These are phyloP conservation scores for Pyrenula massariospora DNA, from an alignment of 495 filamentous ascomycete genomes.

Conservation along the genomic window DNA sequence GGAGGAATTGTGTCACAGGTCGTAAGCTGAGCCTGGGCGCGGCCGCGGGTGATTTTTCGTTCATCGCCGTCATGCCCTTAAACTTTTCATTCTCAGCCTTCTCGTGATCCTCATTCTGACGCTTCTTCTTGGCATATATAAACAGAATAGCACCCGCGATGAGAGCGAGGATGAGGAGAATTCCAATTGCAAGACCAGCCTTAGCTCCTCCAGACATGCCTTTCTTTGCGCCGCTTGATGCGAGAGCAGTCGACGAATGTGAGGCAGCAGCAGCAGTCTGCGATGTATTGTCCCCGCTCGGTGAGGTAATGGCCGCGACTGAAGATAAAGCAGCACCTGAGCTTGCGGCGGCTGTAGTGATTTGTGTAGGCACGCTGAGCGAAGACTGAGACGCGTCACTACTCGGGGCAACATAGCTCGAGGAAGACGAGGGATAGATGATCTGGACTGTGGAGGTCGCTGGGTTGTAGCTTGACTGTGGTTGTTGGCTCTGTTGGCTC, in stretches of 20 bases:
- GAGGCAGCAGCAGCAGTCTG: slow-evolving; percentile 4
- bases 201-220: slow-evolving; percentile 58
- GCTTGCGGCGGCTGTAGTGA: not conserved
- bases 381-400: not conserved
- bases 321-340: slow-evolving; percentile 7
- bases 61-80: slow-evolving; percentile 27
- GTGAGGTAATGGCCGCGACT: slow-evolving; percentile 7
- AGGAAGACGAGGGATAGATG: slow-evolving; percentile 4
- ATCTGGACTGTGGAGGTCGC: slow-evolving; percentile 13
- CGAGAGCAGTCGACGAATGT: slow-evolving; percentile 12
- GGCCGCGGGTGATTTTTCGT: slow-evolving; percentile 24
- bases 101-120: slow-evolving; percentile 33
- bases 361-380: slow-evolving; percentile 6
- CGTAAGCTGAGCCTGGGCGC: slow-evolving; percentile 78
- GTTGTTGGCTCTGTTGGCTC: not conserved
- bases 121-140: slow-evolving; percentile 50
- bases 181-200: slow-evolving; percentile 75
- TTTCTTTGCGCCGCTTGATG: not conserved
- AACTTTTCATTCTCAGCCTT: slow-evolving; percentile 46
- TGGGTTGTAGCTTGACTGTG: slow-evolving; percentile 17
- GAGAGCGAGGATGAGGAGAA: slow-evolving; percentile 51
- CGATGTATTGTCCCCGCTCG: slow-evolving; percentile 4
- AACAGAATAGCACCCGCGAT: slow-evolving; percentile 50
- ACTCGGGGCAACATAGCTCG: slow-evolving; percentile 15
- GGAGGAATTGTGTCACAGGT: slow-evolving; percentile 79